A percentile compares a stretch with the other conserved stretches of the same genome.
Conservation (phyloP, 306 rosid species). For the Cucumis cinereus region DNA sequence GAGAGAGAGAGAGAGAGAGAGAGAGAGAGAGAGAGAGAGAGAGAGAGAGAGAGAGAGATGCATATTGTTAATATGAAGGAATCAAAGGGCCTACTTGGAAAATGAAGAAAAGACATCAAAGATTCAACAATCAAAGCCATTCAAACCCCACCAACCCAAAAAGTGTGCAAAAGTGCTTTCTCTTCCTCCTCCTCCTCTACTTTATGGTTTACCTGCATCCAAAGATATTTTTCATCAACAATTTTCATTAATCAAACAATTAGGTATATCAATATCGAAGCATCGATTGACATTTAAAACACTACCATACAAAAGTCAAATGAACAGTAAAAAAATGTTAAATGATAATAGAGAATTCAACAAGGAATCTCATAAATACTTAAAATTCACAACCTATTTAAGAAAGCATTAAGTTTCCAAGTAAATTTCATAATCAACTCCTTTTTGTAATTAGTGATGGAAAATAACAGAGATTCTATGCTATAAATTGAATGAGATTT, state of each 20-base stretch:
- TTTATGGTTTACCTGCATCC: background rate
- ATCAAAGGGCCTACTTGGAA: background rate
- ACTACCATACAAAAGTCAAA: background rate
- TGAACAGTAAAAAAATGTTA: background rate
- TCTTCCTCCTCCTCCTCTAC: background rate
- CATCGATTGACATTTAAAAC: background rate
- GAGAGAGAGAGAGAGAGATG: background rate
- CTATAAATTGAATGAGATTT: background rate
- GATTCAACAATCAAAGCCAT: background rate
- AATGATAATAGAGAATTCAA: background rate
- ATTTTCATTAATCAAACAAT: background rate
- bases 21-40: background rate
- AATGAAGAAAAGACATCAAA: slow-evolving; percentile 3
- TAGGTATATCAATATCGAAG: background rate
- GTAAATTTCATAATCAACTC: background rate
- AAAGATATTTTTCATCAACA: background rate
- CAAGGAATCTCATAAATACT: background rate
- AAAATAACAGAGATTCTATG: background rate
- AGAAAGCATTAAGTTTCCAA: background rate
- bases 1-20: background rate
- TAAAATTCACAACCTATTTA: background rate
- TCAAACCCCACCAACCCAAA: slow-evolving; percentile 3
- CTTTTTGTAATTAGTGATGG: background rate
- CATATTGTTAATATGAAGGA: background rate
- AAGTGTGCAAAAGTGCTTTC: background rate